These are phyloP conservation scores for Fraxinus greggii DNA, from an alignment of 305 asterid species.

Conservation along the genomic window DNA sequence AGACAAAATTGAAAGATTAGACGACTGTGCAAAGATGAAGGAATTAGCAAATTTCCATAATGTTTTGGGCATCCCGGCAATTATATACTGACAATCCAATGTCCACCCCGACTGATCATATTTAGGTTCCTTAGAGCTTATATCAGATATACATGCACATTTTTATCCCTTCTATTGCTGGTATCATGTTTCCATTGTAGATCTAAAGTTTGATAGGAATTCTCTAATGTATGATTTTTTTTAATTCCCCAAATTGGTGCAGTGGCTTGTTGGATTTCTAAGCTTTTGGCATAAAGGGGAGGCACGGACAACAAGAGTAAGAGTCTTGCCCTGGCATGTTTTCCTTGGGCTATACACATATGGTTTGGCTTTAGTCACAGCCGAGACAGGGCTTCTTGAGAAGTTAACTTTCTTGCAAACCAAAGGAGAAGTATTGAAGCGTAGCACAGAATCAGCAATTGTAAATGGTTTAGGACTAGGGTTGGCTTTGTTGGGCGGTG, in stretches of 20 bases:
- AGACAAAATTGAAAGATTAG: not conserved
- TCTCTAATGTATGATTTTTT: not conserved
- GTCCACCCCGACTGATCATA: not conserved
- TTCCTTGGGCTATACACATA: slow-evolving; percentile 77
- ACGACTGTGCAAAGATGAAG: not conserved
- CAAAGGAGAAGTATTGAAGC: slow-evolving; percentile 49
- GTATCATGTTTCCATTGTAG: not conserved
- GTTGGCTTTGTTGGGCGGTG: slow-evolving; percentile 65
- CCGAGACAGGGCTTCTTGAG: slow-evolving; percentile 84
- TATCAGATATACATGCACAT: not conserved
- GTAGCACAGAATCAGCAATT: slow-evolving; percentile 52
- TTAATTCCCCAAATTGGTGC: slow-evolving; percentile 25
- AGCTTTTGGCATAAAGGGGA: slow-evolving; percentile 85
- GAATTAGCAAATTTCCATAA: not conserved
- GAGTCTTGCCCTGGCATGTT: slow-evolving; percentile 77
- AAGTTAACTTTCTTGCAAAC: slow-evolving; percentile 73
- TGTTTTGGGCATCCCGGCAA: not conserved
- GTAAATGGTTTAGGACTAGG: slow-evolving; percentile 79
- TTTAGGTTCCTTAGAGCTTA: not conserved
- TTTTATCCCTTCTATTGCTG: not conserved
- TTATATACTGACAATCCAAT: not conserved
- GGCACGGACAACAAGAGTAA: slow-evolving; percentile 53
- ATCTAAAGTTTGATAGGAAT: not conserved
- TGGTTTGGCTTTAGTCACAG: slow-evolving; percentile 73
- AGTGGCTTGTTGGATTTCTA: slow-evolving; percentile 76